A percentile compares a stretch with the other conserved stretches of the same genome.
phyloP scores from a whole-genome alignment of 2,329 filamentous ascomycete species.

The Cordyceps tenuipes region DNA sequence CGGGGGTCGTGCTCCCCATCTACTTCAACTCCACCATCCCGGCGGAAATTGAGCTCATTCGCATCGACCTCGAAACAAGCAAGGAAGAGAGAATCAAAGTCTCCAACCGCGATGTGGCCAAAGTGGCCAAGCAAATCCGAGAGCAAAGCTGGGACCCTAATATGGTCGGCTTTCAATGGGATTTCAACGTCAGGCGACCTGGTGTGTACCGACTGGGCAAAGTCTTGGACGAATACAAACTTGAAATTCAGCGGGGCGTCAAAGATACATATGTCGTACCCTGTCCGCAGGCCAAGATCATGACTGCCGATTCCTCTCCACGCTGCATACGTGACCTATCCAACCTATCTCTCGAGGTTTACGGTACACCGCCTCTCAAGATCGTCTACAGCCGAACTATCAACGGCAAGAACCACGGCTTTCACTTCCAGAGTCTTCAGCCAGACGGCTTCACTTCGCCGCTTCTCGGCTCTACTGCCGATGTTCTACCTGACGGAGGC shows the following conservation, averaged over 20 bases:
- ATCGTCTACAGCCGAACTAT: conserved; percentile 86
- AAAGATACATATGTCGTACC: conserved; percentile 76
- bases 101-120: conserved; percentile 62
- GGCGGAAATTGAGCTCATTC: conserved; percentile 78
- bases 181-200: conserved; percentile 71
- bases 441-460: conserved; percentile 80
- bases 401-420: conserved; percentile 73
- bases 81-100: conserved; percentile 74
- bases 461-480: conserved; percentile 53
- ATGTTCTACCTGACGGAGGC: conserved; percentile 51
- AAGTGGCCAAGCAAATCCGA: conserved; percentile 60
- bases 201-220: conserved; percentile 79
- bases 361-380: conserved; percentile 83
- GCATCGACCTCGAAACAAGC: conserved; percentile 75
- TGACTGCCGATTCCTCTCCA: conserved; percentile 50
- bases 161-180: conserved; percentile 55
- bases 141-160: conserved; percentile 57
- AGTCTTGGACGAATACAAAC: conserved; percentile 86
- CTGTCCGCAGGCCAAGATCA: conserved; percentile 74
- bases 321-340: conserved; percentile 86
- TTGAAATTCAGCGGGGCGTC: conserved; percentile 73
- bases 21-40: conserved; percentile 91
- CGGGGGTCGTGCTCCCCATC: conserved; percentile 64
- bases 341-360: conserved; percentile 71
- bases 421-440: conserved; percentile 88